Base-by-base conservation (phyloP, 495 filamentous ascomycete genomes). In the Aspergillus bridgeri region DNA sequence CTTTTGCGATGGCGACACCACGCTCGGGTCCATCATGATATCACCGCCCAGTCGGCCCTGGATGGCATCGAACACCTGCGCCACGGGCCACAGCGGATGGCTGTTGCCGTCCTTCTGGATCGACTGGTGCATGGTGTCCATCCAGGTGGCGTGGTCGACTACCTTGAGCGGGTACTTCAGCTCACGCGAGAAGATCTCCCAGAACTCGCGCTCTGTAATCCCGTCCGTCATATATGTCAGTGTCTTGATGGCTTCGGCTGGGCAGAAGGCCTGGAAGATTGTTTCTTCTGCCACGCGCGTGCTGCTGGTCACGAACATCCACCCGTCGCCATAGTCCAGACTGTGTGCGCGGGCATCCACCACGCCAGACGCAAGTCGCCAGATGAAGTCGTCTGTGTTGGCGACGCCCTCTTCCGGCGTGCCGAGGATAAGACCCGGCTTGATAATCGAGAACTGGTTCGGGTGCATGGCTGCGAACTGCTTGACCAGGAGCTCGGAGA, bases 371-470 rank as follows among this genome's bases (percentile, higher is more conserved):
- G 62, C 60, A 11, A 76, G 54, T 6, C 71, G 60, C 73, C 73
- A 76, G 46, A 75, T 45, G 54, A 66, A 74, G 56, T 76, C 72
- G 53, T 63, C 61, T 3, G 53, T 60, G 51, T 69, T 69, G 17
- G 70, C 57, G 23, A 74, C 53, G 19, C 69, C 68, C 21, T 67
- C 48, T 9, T 61, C 43, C 0, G 55, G 48, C 3, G 63, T 62
- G 19, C 71, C 69, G 20, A 75, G 63, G 51, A 74, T 68, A 24
- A 64, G 57, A 18, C 73, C 70, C 7, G 73, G 73, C 47, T 69
- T 72, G 47, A 76, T 47, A 18, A 74, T 63, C 0, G 57, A 49
- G 43, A 70, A 56, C 23, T 53, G 48, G 43, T 55, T 51, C 20
- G 55, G 44, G 25, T 58, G 42, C 1, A 45, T 33, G 7, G 46